Conservation (phyloP, 2,329 filamentous ascomycete species). For the Huntiella decipiens region DNA sequence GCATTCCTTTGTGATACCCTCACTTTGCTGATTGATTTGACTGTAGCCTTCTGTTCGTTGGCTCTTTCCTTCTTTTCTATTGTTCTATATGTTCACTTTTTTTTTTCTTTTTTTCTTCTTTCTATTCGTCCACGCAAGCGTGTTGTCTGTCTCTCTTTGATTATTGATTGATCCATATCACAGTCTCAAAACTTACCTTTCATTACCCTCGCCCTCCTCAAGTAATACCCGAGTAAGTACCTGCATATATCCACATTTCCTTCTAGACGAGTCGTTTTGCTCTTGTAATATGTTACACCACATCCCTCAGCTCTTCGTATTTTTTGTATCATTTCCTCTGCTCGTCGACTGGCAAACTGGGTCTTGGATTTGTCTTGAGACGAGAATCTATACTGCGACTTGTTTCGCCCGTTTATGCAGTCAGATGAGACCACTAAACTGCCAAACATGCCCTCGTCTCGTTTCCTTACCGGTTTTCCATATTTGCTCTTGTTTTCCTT, state of each 20-base stretch:
- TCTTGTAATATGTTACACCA: neutral
- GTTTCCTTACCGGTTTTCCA: neutral
- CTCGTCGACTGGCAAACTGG: neutral
- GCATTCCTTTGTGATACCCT: neutral
- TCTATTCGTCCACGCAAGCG: neutral
- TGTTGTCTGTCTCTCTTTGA: conserved; percentile 4
- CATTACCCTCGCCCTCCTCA: neutral
- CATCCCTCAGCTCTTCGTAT: neutral
- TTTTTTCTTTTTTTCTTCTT: neutral
- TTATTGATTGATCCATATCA: neutral
- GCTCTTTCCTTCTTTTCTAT: neutral
- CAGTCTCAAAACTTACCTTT: neutral
- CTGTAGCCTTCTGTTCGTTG: neutral
- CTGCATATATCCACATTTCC: neutral
- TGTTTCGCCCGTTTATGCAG: no score
- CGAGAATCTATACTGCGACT: no score
- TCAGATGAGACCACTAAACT: no score
- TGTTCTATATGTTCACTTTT: neutral
- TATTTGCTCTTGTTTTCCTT: neutral
- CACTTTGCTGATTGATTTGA: neutral
- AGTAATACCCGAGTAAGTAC: no score
- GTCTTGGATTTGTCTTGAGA: no score
- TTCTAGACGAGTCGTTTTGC: neutral
- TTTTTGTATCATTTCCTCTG: neutral
- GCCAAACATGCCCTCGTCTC: neutral